These are phyloP conservation scores for Eucommia ulmoides DNA, from an alignment of 257 asterid genomes.

Conservation along the genomic window DNA sequence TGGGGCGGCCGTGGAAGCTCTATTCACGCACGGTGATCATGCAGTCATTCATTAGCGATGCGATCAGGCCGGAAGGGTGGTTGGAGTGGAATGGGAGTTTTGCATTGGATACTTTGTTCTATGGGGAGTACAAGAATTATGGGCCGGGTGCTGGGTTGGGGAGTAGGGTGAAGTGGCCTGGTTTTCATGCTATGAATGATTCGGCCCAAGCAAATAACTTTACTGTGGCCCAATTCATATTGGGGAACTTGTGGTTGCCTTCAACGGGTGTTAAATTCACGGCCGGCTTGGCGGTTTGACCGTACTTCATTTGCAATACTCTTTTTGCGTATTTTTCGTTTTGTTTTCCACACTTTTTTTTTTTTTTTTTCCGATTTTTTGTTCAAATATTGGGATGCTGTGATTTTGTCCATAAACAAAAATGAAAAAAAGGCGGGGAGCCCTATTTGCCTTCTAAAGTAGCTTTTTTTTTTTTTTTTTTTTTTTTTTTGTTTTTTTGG, in stretches of 20 bases:
- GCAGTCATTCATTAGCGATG: slow-evolving; percentile 38
- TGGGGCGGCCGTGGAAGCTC: slow-evolving; percentile 47
- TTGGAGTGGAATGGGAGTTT: slow-evolving; percentile 39
- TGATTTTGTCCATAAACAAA: too few species aligned
- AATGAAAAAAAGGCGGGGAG: too few species aligned
- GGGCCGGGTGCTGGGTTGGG: slow-evolving; percentile 42
- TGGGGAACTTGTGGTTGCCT: slow-evolving; percentile 48
- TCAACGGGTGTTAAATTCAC: slow-evolving; percentile 45
- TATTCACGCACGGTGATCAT: slow-evolving; percentile 42
- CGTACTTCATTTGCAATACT: too few species aligned
- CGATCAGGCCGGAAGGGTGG: slow-evolving; percentile 44
- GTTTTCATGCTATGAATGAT: slow-evolving; percentile 29
- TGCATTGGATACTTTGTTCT: slow-evolving; percentile 29
- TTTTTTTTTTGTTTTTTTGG: too few species aligned
- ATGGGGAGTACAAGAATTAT: slow-evolving; percentile 36
- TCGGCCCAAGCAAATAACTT: slow-evolving; percentile 24
- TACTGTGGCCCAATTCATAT: slow-evolving; percentile 34
- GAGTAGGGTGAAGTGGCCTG: slow-evolving; percentile 41
- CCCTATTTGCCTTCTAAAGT: too few species aligned
- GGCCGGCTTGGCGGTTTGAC: slow-evolving; percentile 29
- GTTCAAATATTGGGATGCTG: too few species aligned
- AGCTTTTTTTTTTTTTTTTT: too few species aligned
- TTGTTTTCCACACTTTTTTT: too few species aligned
- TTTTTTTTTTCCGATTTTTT: too few species aligned
- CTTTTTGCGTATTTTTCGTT: too few species aligned